Percentiles rank a stretch among this genome's conserved stretches.
Evolutionary conservation across 148 eudicot species (phyloP).

Genomic region (Silene conica): DNA sequence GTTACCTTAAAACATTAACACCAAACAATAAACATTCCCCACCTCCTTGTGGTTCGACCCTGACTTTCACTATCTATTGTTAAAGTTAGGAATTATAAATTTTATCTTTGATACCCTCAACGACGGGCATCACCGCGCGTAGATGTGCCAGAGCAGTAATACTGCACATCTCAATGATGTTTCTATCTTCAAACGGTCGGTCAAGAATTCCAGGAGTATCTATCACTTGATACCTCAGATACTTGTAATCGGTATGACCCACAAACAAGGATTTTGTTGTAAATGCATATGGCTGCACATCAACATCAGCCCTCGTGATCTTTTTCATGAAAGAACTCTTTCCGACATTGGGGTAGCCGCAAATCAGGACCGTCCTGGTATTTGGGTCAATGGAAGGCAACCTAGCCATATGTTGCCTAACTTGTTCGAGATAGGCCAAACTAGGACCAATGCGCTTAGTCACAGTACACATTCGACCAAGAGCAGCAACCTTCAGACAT

Average conservation of each 20-base stretch:
- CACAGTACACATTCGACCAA: constrained; percentile 95
- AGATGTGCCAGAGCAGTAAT: constrained; percentile 95
- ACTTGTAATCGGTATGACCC: constrained; percentile 91
- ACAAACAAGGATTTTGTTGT: constrained; percentile 92
- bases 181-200: constrained; percentile 89
- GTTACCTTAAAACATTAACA: too few species aligned
- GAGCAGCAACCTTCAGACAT: constrained; percentile 89
- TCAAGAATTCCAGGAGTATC: constrained; percentile 94
- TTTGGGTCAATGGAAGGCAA: constrained; percentile 94
- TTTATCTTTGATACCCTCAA: too few species aligned
- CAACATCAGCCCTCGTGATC: constrained; percentile 92
- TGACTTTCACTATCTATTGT: too few species aligned
- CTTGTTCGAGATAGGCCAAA: constrained; percentile 90
- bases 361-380: constrained; percentile 76
- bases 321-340: constrained; percentile 95
- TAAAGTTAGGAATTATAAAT: too few species aligned
- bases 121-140: too few species aligned
- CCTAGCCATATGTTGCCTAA: constrained; percentile 95
- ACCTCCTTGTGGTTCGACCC: too few species aligned
- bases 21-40: too few species aligned
- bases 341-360: constrained; percentile 95
- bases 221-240: constrained; percentile 84
- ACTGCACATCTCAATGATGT: constrained; percentile 96
- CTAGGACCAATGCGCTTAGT: constrained; percentile 78
- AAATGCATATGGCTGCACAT: constrained; percentile 95